Evolutionary conservation across 345 rosid species (phyloP), one percentile per base, ranked within the genome.

Genomic region (Eucalyptus tenuipes): DNA sequence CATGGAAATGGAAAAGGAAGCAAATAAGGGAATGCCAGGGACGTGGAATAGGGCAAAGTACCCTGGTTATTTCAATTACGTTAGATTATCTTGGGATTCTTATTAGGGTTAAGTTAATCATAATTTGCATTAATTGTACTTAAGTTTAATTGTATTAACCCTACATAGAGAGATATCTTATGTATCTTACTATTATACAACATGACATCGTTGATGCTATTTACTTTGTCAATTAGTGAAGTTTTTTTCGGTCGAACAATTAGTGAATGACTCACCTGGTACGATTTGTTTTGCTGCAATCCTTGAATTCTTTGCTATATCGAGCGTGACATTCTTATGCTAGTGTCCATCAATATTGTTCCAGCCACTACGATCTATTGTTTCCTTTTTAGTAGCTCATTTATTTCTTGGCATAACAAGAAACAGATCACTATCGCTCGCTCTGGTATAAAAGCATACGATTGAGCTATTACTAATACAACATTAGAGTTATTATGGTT

Each of bases 351-450:
- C 29, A 55, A 59, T 12, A 27, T 59, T 59, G 31, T 59, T 59
- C 8, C 4, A n/a, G 2, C 31, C 16, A 29, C 68, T 13, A 27
- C 2, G 2, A 27, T 29, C 8, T 59, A 59, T 3, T 13, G 3
- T 29, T 59, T 59, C 31, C 4, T 24, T 27, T 27, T 59, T 59
- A 27, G 15, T 27, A 59, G 66, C 66, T 59, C 66, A 59, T 59
- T 25, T 59, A 59, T 59, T 8, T 59, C 16, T 59, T 11, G 29
- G 68, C 68, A 12, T 59, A 29, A 13, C 15, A 59, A 59, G 15
- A 59, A 59, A 59, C 1, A 29, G 0, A 61, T 61, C 15, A 29
- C 4, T 61, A 13, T 61, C 16, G 1, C 31, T 29, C 4, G 8
- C 31, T 61, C 0, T 29, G 7, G 31, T 61, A 61, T 61, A 61